Conservation (phyloP, 805 yeast species). For the Wickerhamomyces queroliae region DNA sequence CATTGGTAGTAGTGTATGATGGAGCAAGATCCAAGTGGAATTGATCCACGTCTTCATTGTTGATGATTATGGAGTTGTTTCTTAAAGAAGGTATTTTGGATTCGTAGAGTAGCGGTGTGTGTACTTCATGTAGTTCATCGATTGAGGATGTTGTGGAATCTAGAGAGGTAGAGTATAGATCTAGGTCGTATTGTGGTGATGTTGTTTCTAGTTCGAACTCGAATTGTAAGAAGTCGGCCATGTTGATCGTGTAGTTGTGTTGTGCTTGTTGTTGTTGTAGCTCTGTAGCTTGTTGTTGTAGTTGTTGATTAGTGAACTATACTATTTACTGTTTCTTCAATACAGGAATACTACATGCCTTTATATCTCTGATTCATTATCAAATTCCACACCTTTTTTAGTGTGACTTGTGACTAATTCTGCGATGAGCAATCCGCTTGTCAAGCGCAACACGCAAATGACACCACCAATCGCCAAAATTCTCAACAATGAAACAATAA, state of each 20-base stretch:
- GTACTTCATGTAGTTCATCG: conserved; percentile 13
- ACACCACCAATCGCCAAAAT: no score
- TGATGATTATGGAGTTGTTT: conserved; percentile 9
- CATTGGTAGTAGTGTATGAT: neutral
- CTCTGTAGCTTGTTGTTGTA: neutral
- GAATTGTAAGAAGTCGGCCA: neutral
- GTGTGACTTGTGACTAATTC: no score
- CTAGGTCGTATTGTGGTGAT: conserved; percentile 6
- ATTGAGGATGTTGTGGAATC: conserved; percentile 14
- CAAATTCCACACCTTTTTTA: no score
- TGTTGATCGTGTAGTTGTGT: neutral
- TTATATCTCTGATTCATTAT: no score
- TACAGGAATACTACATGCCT: no score
- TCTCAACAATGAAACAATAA: no score
- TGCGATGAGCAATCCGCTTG: no score
- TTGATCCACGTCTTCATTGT: neutral
- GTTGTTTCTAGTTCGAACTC: conserved; percentile 3
- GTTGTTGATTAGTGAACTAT: no score
- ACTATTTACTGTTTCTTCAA: no score
- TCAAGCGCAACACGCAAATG: no score
- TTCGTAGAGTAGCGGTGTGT: conserved; percentile 22
- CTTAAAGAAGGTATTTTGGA: conserved; percentile 17
- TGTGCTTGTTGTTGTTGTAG: neutral
- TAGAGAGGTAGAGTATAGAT: conserved; percentile 14
- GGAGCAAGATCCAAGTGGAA: neutral